phyloP scores from a whole-genome alignment of 257 asterid species.

The Osmanthus fragrans region DNA sequence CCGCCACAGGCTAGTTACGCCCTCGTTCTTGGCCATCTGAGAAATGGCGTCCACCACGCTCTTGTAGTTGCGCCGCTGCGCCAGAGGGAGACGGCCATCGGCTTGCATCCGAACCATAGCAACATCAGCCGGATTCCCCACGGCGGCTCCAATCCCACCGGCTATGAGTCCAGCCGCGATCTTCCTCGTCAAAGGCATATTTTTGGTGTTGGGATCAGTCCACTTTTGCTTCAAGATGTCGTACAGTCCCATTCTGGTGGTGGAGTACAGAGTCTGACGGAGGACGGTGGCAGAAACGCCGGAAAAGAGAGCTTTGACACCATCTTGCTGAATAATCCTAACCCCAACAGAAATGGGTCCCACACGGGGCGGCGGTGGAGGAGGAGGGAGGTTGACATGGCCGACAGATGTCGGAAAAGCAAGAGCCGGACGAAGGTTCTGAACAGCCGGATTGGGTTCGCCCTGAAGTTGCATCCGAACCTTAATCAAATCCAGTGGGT shows the following conservation, averaged over 20 bases:
- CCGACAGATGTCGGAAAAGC: constrained; percentile 42
- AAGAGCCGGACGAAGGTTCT: constrained; percentile 57
- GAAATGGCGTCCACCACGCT: constrained; percentile 85
- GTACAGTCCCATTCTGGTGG: constrained; percentile 90
- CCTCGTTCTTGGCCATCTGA: constrained; percentile 67
- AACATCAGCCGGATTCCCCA: constrained; percentile 89
- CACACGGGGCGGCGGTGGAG: constrained; percentile 40
- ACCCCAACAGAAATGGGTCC: constrained; percentile 71
- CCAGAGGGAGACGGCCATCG: constrained; percentile 79
- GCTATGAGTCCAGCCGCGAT: constrained; percentile 80
- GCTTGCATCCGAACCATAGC: constrained; percentile 99
- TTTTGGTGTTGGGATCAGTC: constrained; percentile 61
- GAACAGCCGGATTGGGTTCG: constrained; percentile 38
- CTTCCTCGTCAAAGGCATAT: constrained; percentile 53
- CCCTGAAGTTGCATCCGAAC: constrained; percentile 92
- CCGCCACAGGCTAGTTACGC: constrained; percentile 84
- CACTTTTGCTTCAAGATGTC: constrained; percentile 69
- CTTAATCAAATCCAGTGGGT: constrained; percentile 77
- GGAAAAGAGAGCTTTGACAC: constrained; percentile 66
- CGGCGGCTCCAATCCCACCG: constrained; percentile 88
- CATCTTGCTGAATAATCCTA: constrained; percentile 68
- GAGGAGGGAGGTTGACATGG: constrained; percentile 36
- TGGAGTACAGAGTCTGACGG: constrained; percentile 84
- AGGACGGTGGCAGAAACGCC: constrained; percentile 96
- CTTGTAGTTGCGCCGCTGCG: constrained; percentile 74